These are phyloP conservation scores for Ceratocystis lukuohia DNA, from an alignment of 2,329 filamentous ascomycete genomes.

Conservation along the genomic window DNA sequence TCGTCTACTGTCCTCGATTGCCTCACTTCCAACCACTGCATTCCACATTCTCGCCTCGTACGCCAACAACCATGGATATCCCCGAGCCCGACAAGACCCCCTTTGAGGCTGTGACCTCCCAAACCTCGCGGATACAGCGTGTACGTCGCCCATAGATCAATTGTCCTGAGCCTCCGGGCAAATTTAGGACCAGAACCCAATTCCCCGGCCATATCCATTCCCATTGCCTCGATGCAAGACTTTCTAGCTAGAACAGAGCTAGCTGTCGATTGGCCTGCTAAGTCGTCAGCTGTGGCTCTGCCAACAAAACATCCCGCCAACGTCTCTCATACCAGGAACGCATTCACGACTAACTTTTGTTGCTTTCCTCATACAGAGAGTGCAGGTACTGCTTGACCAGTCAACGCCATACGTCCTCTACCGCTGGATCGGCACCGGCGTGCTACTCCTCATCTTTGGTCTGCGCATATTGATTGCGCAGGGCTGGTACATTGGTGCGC, in stretches of 20 bases:
- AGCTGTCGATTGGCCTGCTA: neutral
- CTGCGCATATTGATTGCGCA: slow-evolving; percentile 80
- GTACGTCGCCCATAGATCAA: slow-evolving; percentile 35
- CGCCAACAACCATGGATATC: slow-evolving; percentile 55
- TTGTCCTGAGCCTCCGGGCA: neutral
- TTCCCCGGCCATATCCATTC: slow-evolving; percentile 13
- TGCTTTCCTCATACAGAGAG: slow-evolving; percentile 46
- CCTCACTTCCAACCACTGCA: neutral
- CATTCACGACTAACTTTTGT: neutral
- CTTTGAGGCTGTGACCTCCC: slow-evolving; percentile 77
- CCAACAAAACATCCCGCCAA: neutral
- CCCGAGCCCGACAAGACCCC: slow-evolving; percentile 80
- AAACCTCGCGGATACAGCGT: slow-evolving; percentile 62
- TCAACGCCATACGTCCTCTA: slow-evolving; percentile 81
- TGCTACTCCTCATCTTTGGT: slow-evolving; percentile 67
- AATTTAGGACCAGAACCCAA: neutral
- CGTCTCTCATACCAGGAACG: neutral
- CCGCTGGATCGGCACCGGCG: slow-evolving; percentile 76
- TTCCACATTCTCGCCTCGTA: neutral
- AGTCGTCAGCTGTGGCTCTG: neutral
- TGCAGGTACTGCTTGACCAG: slow-evolving; percentile 87
- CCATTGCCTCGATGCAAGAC: slow-evolving; percentile 20
- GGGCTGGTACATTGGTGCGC: slow-evolving; percentile 93
- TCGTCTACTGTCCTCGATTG: too few species aligned
- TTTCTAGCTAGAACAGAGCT: neutral